Conservation (phyloP, 805 yeast species). For the Nakazawaea populi region DNA sequence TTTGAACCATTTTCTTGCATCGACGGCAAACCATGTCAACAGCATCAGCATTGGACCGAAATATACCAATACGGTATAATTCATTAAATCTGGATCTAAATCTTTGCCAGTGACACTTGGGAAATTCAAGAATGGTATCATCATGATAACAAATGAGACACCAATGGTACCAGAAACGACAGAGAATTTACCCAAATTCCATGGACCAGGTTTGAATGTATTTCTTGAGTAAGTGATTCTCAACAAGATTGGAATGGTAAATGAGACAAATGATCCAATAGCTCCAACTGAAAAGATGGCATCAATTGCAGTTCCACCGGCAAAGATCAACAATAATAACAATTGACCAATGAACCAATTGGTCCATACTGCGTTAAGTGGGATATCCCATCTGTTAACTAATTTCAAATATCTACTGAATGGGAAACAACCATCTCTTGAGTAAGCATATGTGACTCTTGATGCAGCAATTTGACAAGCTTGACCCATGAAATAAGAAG, state of each 20-base stretch:
- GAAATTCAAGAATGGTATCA: conserved; percentile 59
- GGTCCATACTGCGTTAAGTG: conserved; percentile 59
- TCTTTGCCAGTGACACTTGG: conserved; percentile 39
- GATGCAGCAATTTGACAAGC: conserved; percentile 63
- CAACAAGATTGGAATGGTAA: conserved; percentile 56
- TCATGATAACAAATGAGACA: conserved; percentile 41
- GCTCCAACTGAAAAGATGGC: conserved; percentile 74
- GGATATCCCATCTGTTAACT: conserved; percentile 53
- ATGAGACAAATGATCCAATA: conserved; percentile 61
- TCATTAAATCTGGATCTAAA: conserved; percentile 38
- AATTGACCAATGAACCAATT: conserved; percentile 51
- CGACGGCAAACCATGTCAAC: conserved; percentile 41
- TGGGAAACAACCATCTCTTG: conserved; percentile 67
- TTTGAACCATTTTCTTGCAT: conserved; percentile 53
- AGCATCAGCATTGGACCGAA: conserved; percentile 53
- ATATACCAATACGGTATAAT: conserved; percentile 60
- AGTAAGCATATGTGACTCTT: conserved; percentile 60
- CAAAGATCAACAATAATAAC: conserved; percentile 50
- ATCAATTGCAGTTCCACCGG: conserved; percentile 59
- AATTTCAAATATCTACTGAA: conserved; percentile 40
- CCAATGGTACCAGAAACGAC: conserved; percentile 44
- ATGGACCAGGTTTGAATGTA: conserved; percentile 58
- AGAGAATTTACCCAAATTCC: conserved; percentile 53
- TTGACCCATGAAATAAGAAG: conserved; percentile 45
- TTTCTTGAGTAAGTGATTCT: conserved; percentile 49